Evolutionary conservation across 306 rosid genomes (phyloP), one percentile per base, ranked within the genome.

Genomic region (Senna siamea): DNA sequence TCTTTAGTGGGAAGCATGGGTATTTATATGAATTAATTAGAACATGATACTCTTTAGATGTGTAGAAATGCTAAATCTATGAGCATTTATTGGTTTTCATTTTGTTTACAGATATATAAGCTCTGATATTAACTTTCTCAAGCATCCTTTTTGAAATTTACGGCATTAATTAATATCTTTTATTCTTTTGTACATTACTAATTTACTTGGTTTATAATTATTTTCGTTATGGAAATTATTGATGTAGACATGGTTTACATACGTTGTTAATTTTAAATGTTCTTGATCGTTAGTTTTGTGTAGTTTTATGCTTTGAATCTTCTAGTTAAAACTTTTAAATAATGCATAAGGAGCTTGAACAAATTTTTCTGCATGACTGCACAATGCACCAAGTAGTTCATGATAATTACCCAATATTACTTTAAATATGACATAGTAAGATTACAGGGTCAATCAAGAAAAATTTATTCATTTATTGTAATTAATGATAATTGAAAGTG

Each of bases 401-500:
- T 26, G 19, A 41, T 64, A 34, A 20, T 43, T 64, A 17, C 15
- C 67, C 67, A 47, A 55, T 53, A 72, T 73, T 8, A 72, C 59
- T 52, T 73, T 51, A 43, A 32, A 38, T 60, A 32, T 65, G 55
- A 19, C 15, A 61, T 56, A 47, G 61, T 18, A 18, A 22, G 62
- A 50, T 66, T 73, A 12, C 56, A 19, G 47, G 52, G 35, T 63
- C 35, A 20, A 19, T 40, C 34, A 7, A 19, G 0, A 40, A 51
- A 40, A 20, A 13, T 57, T 8, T 57, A 41, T 63, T 30, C 44
- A 52, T 22, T 59, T 10, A 40, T 69, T 19, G 44, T 51, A 63
- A 52, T 68, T 47, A 20, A 15, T 73, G 54, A 18, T 53, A 46
- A 28, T 19, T 82, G 40, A 65, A 74, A 70, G 28, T 37, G 51